A percentile compares a stretch with the other conserved stretches of the same genome.
Conservation (phyloP, 1,139 yeast genomes). For the Taphrina deformans region DNA sequence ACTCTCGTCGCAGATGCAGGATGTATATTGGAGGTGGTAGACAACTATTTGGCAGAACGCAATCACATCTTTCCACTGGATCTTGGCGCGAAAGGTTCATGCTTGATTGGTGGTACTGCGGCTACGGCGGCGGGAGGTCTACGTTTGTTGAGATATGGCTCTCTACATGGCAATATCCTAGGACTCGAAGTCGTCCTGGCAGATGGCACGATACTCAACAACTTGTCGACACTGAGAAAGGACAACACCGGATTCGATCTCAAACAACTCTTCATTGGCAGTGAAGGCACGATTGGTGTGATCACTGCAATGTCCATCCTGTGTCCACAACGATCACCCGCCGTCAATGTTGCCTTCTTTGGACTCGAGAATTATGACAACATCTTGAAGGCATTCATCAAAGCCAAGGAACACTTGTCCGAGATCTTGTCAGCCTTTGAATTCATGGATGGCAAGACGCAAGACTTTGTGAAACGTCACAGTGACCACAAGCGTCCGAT, state of each 20-base stretch:
- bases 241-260: constrained; percentile 89
- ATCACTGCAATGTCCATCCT: constrained; percentile 86
- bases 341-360: constrained; percentile 83
- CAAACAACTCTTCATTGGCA: constrained; percentile 88
- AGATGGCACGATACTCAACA: constrained; percentile 77
- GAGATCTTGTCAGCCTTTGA: constrained; percentile 93
- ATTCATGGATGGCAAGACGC: constrained; percentile 84
- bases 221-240: constrained; percentile 80
- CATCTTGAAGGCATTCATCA: constrained; percentile 77
- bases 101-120: constrained; percentile 93
- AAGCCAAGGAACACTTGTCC: constrained; percentile 73
- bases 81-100: constrained; percentile 95
- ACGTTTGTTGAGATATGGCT: constrained; percentile 82
- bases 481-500: constrained; percentile 65
- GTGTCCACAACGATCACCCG: constrained; percentile 89
- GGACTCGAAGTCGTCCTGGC: constrained; percentile 92
- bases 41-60: constrained; percentile 69
- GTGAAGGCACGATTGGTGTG: constrained; percentile 88
- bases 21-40: constrained; percentile 81
- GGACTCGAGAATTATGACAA: constrained; percentile 79
- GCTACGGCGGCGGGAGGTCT: constrained; percentile 98
- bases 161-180: constrained; percentile 85
- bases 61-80: constrained; percentile 93
- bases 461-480: constrained; percentile 58
- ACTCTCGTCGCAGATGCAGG: constrained; percentile 90